Percentiles rank a stretch among this genome's conserved stretches.
phyloP scores from a whole-genome alignment of 78 protist genomes.

The Polysphondylium violaceum region DNA sequence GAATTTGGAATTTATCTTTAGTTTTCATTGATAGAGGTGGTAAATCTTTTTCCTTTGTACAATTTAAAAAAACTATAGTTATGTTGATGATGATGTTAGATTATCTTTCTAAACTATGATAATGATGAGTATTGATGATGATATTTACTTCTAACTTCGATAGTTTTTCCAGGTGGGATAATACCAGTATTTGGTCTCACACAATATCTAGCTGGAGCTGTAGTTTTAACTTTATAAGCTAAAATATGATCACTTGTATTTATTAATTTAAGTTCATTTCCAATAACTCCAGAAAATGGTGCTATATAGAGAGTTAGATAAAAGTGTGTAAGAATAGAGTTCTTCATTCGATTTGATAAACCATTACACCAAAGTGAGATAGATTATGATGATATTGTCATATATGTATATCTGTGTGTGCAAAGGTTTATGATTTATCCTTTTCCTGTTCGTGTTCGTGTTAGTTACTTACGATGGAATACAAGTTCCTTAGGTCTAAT shows the following conservation, averaged over 20 bases:
- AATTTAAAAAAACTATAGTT: constrained; percentile 49
- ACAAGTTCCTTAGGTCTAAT: constrained; percentile 58
- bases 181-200: constrained; percentile 88
- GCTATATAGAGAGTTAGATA: no score
- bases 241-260: constrained; percentile 51
- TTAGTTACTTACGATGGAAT: constrained; percentile 55
- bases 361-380: no score
- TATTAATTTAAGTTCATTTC: constrained; percentile 34
- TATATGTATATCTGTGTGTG: neutral
- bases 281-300: constrained; percentile 63
- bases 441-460: neutral
- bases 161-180: constrained; percentile 77
- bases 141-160: constrained; percentile 69
- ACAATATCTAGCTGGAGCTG: constrained; percentile 86
- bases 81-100: neutral
- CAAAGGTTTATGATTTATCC: neutral
- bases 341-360: no score
- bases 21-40: constrained; percentile 76
- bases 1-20: constrained; percentile 79
- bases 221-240: constrained; percentile 86
- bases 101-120: neutral
- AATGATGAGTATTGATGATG: neutral
- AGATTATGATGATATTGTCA: neutral
- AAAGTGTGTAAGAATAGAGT: no score
- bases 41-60: constrained; percentile 56